Evolutionary conservation across 2,329 filamentous ascomycete genomes (phyloP).

Genomic region (Arthroderma sp.): DNA sequence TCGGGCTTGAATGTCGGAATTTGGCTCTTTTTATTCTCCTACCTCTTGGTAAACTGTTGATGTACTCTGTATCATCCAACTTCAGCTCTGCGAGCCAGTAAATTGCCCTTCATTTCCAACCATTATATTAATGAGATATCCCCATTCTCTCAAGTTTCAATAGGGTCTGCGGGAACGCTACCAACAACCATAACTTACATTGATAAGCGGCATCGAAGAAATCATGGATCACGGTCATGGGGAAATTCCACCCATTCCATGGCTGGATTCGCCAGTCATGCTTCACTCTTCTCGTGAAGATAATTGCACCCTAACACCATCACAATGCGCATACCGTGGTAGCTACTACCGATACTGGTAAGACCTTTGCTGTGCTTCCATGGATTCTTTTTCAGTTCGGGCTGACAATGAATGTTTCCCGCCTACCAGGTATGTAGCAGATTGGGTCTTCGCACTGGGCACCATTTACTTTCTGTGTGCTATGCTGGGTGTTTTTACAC

Average conservation of each 20-base stretch:
- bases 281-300: constrained; percentile 15
- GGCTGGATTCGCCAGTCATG: constrained; percentile 15
- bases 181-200: no score
- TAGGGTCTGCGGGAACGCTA: no score
- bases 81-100: no score
- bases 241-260: background rate
- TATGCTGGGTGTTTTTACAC: constrained; percentile 36
- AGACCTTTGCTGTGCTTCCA: background rate
- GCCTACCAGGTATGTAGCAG: constrained; percentile 38
- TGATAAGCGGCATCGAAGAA: no score
- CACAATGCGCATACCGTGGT: constrained; percentile 15
- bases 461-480: constrained; percentile 42
- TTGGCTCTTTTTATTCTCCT: no score
- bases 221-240: no score
- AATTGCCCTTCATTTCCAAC: no score
- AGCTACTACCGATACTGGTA: constrained; percentile 18
- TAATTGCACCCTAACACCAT: constrained; percentile 14
- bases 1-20: no score
- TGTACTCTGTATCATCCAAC: no score
- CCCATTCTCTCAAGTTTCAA: no score
- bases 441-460: constrained; percentile 40
- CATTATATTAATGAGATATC: no score
- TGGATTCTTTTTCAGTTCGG: background rate
- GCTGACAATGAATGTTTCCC: background rate
- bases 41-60: no score